Percentiles rank a stretch among this genome's conserved stretches.
Conservation (phyloP, 352 stramenopile genomes). For the Phytophthora megakarya region DNA sequence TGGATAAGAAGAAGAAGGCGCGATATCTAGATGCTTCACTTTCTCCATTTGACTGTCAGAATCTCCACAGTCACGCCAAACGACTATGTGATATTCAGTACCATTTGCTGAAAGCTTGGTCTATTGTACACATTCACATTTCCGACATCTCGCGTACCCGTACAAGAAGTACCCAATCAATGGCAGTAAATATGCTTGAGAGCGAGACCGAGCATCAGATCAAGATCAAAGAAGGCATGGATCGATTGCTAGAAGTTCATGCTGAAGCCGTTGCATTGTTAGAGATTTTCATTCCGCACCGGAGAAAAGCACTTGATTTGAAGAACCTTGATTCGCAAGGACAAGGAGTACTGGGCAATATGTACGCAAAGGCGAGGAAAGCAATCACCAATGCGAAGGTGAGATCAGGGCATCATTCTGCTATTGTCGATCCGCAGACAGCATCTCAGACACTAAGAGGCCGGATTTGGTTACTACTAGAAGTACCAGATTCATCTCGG, state of each 20-base stretch:
- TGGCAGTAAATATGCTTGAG: conserved; percentile 34
- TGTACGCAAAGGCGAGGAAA: conserved; percentile 47
- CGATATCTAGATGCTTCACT: conserved; percentile 57
- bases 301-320: conserved; percentile 23
- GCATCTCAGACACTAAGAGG: conserved; percentile 42
- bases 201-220: conserved; percentile 38
- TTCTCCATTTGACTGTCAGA: conserved; percentile 54
- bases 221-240: conserved; percentile 57
- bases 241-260: conserved; percentile 46
- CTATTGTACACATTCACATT: conserved; percentile 51
- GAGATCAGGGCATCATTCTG: conserved; percentile 16
- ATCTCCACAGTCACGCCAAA: conserved; percentile 49
- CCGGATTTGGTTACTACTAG: conserved; percentile 59
- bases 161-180: conserved; percentile 16
- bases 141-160: conserved; percentile 35
- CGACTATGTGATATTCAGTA: conserved; percentile 68
- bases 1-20: conserved; percentile 56
- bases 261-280: conserved; percentile 40
- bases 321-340: not conserved
- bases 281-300: conserved; percentile 63
- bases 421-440: conserved; percentile 17
- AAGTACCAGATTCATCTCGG: conserved; percentile 65
- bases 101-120: conserved; percentile 56
- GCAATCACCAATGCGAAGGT: conserved; percentile 41
- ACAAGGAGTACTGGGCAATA: conserved; percentile 49